Evolutionary conservation across 352 stramenopile species (phyloP).

Genomic region (Phytophthora melonis): DNA sequence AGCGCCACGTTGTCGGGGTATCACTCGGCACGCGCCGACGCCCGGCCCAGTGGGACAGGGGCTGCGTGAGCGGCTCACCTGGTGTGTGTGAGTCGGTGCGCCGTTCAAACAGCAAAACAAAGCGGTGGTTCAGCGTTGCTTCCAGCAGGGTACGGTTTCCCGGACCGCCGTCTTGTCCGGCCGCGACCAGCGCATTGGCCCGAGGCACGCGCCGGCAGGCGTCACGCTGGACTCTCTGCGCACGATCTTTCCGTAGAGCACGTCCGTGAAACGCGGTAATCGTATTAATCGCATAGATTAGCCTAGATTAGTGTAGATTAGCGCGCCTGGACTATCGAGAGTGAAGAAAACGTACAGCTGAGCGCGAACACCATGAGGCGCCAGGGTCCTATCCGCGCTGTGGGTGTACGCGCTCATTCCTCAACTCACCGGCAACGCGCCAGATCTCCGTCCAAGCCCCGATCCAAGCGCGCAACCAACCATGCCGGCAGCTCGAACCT

Average conservation of each 20-base stretch:
- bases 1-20: conserved; percentile 9
- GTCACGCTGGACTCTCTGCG: not conserved
- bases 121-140: conserved; percentile 12
- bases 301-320: not conserved
- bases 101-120: conserved; percentile 37
- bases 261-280: conserved; percentile 5
- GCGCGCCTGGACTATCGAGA: not conserved
- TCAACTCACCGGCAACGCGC: not conserved
- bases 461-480: conserved; percentile 1
- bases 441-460: conserved; percentile 10
- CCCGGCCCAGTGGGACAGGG: conserved; percentile 19
- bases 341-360: conserved; percentile 20
- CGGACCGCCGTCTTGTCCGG: conserved; percentile 5
- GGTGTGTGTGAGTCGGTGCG: conserved; percentile 10
- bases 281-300: conserved; percentile 9
- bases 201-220: conserved; percentile 28
- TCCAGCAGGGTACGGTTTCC: conserved; percentile 23
- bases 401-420: not conserved
- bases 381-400: not conserved
- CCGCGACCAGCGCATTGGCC: conserved; percentile 30
- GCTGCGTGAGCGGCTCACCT: not conserved
- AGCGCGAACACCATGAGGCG: conserved; percentile 16
- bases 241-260: conserved; percentile 44
- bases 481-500: not conserved
- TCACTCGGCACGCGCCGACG: conserved; percentile 24